Percentiles rank a stretch among this genome's conserved stretches.
Conservation (phyloP, 345 rosid species). For the Excoecaria cochinchinensis region DNA sequence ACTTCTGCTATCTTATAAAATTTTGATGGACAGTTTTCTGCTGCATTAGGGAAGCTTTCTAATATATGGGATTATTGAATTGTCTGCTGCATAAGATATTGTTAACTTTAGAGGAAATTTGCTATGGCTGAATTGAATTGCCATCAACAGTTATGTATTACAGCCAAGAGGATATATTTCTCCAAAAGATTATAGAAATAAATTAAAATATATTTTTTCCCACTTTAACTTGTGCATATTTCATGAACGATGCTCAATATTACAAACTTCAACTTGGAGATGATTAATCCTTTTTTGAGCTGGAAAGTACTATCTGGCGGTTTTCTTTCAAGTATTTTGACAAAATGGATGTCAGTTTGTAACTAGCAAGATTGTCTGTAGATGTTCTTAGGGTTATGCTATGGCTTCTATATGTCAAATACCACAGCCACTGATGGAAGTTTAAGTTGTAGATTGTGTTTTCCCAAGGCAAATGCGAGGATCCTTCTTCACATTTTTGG, state of each 20-base stretch:
- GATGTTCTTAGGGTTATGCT: background rate
- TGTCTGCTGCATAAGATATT: conserved; percentile 3
- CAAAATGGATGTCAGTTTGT: background rate
- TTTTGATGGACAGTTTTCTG: background rate
- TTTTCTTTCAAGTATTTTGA: background rate
- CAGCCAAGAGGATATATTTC: background rate
- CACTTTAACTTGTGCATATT: background rate
- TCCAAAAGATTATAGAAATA: too few relatives aligned
- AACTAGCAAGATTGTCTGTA: background rate
- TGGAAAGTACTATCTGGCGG: background rate
- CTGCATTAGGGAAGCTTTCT: background rate
- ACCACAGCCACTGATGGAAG: background rate
- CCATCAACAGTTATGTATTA: background rate
- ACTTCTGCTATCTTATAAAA: background rate
- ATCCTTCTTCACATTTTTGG: background rate
- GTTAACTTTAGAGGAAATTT: background rate
- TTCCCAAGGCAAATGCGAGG: background rate
- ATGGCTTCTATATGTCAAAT: background rate
- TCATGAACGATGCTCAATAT: background rate
- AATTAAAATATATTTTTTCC: background rate
- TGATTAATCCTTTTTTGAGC: background rate
- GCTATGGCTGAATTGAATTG: background rate
- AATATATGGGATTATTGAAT: background rate
- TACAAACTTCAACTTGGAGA: background rate
- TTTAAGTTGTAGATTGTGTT: background rate